phyloP scores from a whole-genome alignment of 129 eudicot species.

The Escallonia herrerae region DNA sequence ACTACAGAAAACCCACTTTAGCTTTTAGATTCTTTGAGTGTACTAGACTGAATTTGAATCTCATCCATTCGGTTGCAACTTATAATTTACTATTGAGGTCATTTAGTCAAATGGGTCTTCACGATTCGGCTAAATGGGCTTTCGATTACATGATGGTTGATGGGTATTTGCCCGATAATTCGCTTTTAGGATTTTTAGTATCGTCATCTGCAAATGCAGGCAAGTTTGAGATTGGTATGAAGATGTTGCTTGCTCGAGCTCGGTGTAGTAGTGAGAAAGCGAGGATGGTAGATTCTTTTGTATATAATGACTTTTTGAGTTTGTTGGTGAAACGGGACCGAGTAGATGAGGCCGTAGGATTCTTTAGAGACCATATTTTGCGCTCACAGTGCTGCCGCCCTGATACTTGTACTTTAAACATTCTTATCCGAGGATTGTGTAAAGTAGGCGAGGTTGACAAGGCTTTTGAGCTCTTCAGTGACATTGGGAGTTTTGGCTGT shows the following conservation, averaged over 20 bases:
- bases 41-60: conserved; percentile 48
- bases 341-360: conserved; percentile 60
- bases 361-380: conserved; percentile 50
- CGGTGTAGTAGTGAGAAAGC: conserved; percentile 21
- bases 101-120: conserved; percentile 48
- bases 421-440: conserved; percentile 71
- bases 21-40: conserved; percentile 60
- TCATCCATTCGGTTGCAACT: conserved; percentile 42
- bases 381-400: conserved; percentile 33
- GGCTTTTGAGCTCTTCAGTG: conserved; percentile 47
- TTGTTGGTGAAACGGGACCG: conserved; percentile 41
- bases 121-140: conserved; percentile 47
- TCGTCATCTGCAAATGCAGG: conserved; percentile 47
- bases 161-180: conserved; percentile 34
- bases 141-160: conserved; percentile 54
- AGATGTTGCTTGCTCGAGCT: conserved; percentile 41
- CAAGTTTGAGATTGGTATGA: conserved; percentile 42
- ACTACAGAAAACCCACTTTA: conserved; percentile 35
- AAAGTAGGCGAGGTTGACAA: conserved; percentile 40
- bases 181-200: conserved; percentile 33
- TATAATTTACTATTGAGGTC: conserved; percentile 56
- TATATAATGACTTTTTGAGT: conserved; percentile 59
- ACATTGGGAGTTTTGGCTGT: conserved; percentile 52
- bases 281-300: conserved; percentile 27
- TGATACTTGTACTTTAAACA: conserved; percentile 61